Percentiles rank a stretch among this genome's conserved stretches.
These are phyloP conservation scores for Dendryphion nanum DNA, from an alignment of 2,329 filamentous ascomycete genomes.

Conservation along the genomic window DNA sequence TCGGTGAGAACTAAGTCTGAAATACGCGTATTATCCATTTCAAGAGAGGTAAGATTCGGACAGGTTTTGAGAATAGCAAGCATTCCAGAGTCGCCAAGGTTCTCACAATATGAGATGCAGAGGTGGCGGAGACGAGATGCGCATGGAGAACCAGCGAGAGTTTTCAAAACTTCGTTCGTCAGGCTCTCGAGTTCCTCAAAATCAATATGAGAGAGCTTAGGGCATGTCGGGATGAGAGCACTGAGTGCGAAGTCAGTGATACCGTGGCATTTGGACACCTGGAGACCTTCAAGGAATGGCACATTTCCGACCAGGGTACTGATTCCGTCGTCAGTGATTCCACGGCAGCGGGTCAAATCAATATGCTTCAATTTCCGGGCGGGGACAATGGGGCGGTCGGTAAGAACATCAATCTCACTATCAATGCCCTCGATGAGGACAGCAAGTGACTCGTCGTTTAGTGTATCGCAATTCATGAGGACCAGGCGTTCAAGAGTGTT, in stretches of 20 bases:
- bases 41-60: slow-evolving; percentile 65
- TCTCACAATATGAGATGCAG: slow-evolving; percentile 87
- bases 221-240: slow-evolving; percentile 70
- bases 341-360: slow-evolving; percentile 76
- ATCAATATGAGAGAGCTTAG: slow-evolving; percentile 80
- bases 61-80: slow-evolving; percentile 78
- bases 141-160: slow-evolving; percentile 75
- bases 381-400: slow-evolving; percentile 71
- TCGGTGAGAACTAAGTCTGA: slow-evolving; percentile 84
- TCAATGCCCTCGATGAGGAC: slow-evolving; percentile 73
- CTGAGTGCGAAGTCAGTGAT: slow-evolving; percentile 73
- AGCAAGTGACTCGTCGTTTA: slow-evolving; percentile 72
- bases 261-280: slow-evolving; percentile 73
- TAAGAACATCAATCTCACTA: slow-evolving; percentile 78
- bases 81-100: slow-evolving; percentile 78
- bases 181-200: slow-evolving; percentile 80
- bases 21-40: slow-evolving; percentile 91
- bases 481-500: slow-evolving; percentile 83
- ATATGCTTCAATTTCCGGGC: slow-evolving; percentile 78
- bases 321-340: slow-evolving; percentile 72
- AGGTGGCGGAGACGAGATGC: slow-evolving; percentile 71
- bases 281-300: slow-evolving; percentile 77
- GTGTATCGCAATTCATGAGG: slow-evolving; percentile 73
- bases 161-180: slow-evolving; percentile 71
- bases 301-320: slow-evolving; percentile 69